Evolutionary conservation across 1,139 yeast species (phyloP).

Genomic region (Blastobotrys malaysiensis): DNA sequence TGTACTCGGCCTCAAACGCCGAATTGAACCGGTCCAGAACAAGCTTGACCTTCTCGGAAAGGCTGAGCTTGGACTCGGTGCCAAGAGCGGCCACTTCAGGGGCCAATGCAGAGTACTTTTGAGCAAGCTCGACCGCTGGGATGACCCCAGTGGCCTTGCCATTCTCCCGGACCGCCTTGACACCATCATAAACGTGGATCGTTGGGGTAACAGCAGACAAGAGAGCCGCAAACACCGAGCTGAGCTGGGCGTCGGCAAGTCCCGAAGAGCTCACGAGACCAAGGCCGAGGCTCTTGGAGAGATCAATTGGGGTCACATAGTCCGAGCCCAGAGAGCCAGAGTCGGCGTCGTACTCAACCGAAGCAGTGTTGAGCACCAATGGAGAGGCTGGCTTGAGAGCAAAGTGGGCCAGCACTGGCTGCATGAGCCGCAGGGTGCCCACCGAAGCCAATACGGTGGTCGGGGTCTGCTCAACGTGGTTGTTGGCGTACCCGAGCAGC

Average conservation of each 20-base stretch:
- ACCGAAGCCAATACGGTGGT: constrained; percentile 57
- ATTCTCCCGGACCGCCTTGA: constrained; percentile 53
- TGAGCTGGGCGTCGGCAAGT: constrained; percentile 46
- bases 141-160: constrained; percentile 46
- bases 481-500: constrained; percentile 64
- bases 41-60: constrained; percentile 9
- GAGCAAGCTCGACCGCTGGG: constrained; percentile 43
- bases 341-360: constrained; percentile 59
- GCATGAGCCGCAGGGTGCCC: constrained; percentile 63
- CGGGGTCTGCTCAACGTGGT: constrained; percentile 21
- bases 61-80: constrained; percentile 16
- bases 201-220: constrained; percentile 59
- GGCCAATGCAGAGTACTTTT: constrained; percentile 38
- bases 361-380: constrained; percentile 67
- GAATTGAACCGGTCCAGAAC: constrained; percentile 17
- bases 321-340: constrained; percentile 55
- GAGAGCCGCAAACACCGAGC: constrained; percentile 61
- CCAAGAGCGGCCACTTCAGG: constrained; percentile 12
- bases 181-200: constrained; percentile 75
- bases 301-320: constrained; percentile 57
- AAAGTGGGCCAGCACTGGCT: constrained; percentile 45
- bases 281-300: constrained; percentile 59
- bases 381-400: constrained; percentile 32
- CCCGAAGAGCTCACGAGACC: constrained; percentile 70
- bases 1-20: constrained; percentile 50